phyloP scores from a whole-genome alignment of 2,329 filamentous ascomycete genomes.

The Eurotiales sp. region DNA sequence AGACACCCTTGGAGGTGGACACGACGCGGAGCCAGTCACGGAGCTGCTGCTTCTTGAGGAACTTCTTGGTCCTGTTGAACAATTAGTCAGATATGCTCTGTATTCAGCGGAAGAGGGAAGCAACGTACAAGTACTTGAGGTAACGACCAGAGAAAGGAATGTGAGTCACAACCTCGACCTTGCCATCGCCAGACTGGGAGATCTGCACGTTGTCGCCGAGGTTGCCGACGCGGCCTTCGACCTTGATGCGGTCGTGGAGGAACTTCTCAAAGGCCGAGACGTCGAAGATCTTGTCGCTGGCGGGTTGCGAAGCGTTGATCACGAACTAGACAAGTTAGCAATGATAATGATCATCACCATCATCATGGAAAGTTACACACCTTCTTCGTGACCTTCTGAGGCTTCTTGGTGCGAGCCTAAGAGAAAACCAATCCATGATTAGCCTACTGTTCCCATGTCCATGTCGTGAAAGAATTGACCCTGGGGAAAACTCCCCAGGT shows the following conservation, averaged over 20 bases:
- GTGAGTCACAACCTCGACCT: slow-evolving; percentile 96
- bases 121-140: slow-evolving; percentile 97
- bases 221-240: slow-evolving; percentile 97
- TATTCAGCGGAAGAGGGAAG: too few species aligned
- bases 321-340: slow-evolving; percentile 64
- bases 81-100: too few species aligned
- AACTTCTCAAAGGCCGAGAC: slow-evolving; percentile 99
- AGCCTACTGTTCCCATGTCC: slow-evolving; percentile 92
- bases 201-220: slow-evolving; percentile 90
- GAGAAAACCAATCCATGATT: slow-evolving; percentile 53
- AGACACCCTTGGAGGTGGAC: slow-evolving; percentile 94
- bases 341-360: slow-evolving; percentile 6
- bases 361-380: slow-evolving; percentile 25
- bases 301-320: slow-evolving; percentile 98
- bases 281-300: slow-evolving; percentile 99
- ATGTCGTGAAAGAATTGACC: slow-evolving; percentile 19
- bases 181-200: slow-evolving; percentile 87
- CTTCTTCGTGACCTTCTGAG: slow-evolving; percentile 49
- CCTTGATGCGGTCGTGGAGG: slow-evolving; percentile 99
- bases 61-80: slow-evolving; percentile 88
- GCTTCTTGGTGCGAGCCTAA: slow-evolving; percentile 45
- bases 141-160: slow-evolving; percentile 98
- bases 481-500: slow-evolving; percentile 13
- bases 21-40: slow-evolving; percentile 99
- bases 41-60: slow-evolving; percentile 99